A percentile compares a stretch with the other conserved stretches of the same genome.
phyloP scores from a whole-genome alignment of 345 rosid genomes.

The Gossypium ekmanianum region DNA sequence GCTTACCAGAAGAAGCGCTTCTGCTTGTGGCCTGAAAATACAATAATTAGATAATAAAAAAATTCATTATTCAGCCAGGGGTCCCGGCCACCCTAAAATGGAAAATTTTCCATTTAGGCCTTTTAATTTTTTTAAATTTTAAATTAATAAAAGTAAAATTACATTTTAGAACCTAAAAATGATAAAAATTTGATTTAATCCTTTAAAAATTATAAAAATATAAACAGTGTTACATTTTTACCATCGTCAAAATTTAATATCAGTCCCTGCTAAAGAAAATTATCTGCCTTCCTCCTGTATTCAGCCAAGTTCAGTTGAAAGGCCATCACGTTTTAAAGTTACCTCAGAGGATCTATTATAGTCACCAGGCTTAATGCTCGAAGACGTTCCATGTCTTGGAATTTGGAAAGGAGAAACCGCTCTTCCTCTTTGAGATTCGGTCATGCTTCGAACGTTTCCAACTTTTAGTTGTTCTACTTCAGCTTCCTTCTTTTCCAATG shows the following conservation, averaged over 20 bases:
- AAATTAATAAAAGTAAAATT: too few species aligned
- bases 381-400: constrained; percentile 46
- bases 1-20: constrained; percentile 85
- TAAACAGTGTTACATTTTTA: too few species aligned
- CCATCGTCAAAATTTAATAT: too few species aligned
- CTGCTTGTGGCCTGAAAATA: constrained; percentile 72
- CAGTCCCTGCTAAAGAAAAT: too few species aligned
- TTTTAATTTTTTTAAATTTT: too few species aligned
- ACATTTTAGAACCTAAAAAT: too few species aligned
- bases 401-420: constrained; percentile 82
- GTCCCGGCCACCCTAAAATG: too few species aligned
- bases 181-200: too few species aligned
- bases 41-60: not conserved
- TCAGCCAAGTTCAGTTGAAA: not conserved
- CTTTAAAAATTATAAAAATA: too few species aligned
- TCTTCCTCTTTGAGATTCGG: constrained; percentile 65
- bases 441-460: constrained; percentile 33
- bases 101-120: too few species aligned
- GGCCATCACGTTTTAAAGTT: constrained; percentile 2
- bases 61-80: not conserved
- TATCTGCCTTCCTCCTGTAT: too few species aligned
- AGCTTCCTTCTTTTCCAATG: constrained; percentile 78
- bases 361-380: constrained; percentile 43
- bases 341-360: constrained; percentile 58
- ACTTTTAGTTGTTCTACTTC: constrained; percentile 68